Base-by-base conservation (phyloP, 345 rosid genomes). In the Gossypium australe region DNA sequence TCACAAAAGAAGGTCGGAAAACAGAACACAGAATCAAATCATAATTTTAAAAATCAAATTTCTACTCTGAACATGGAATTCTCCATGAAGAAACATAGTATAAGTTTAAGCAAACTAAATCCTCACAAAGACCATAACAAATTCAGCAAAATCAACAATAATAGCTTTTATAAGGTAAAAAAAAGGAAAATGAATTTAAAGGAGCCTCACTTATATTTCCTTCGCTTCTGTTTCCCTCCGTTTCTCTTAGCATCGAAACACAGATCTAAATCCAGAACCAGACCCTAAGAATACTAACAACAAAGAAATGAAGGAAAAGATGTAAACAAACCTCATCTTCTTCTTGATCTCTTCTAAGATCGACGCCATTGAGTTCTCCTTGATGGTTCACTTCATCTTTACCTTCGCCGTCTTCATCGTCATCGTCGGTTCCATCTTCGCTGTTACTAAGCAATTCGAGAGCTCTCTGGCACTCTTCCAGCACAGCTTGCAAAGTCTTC, bases 381-480 rank as follows among this genome's bases (percentile, higher is more conserved):
- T 75, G 69, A 47, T 49, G 29, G 29, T 59, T 77, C 43, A 48
- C 53, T 20, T 25, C 80, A 53, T 49, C 65, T 62, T 48, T 29
- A 45, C 53, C 75, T 34, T 65, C 58, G 8, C 53, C 60, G 56
- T n/a, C 77, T 7, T 71, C 78, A 1, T 41, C 73, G n/a, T 67
- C 79, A 1, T 66, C 83, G 6, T 55, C 84, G 1, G 78, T 87
- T 47, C 73, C 80, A 34, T 14, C 81, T 44, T 75, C 89, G 65
- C 74, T 58, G 24, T 83, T 72, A 43, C 82, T 78, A 45, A 95
- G 85, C 74, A 80, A 74, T 78, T 91, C 91, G 52, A 95, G 88
- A 81, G 97, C 93, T 84, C 85, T 87, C 75, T 93, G 97, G 74
- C 98, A 93, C 89, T 90, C 90, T 73, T 85, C 87, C 56, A 93